These are phyloP conservation scores for Delitschia confertaspora DNA, from an alignment of 495 filamentous ascomycete species.

Conservation along the genomic window DNA sequence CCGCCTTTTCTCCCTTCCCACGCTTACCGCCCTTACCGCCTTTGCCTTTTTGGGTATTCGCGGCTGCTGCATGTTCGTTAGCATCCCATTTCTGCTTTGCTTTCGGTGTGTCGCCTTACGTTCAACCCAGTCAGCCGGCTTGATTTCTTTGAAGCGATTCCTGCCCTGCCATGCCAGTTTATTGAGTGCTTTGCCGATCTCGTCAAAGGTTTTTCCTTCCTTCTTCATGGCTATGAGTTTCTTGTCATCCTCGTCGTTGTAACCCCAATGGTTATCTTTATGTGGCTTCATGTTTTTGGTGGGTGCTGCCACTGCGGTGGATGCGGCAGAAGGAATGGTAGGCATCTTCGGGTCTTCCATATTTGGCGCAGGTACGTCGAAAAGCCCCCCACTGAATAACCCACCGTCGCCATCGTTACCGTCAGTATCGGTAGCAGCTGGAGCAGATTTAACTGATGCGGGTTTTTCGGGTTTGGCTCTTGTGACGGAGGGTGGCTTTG, in stretches of 20 bases:
- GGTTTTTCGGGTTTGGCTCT: too few relatives aligned
- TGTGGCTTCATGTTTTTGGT: too few relatives aligned
- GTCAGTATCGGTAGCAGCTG: too few relatives aligned
- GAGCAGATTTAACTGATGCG: too few relatives aligned
- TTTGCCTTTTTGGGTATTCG: slow-evolving; percentile 1
- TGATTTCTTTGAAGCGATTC: slow-evolving; percentile 23
- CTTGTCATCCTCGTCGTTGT: slow-evolving; percentile 21
- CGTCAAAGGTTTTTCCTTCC: slow-evolving; percentile 13
- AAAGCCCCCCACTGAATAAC: too few relatives aligned
- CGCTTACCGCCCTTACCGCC: not conserved
- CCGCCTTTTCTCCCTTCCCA: not conserved
- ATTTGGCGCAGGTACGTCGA: too few relatives aligned
- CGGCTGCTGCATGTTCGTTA: too few relatives aligned
- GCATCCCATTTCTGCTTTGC: too few relatives aligned
- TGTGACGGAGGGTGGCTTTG: too few relatives aligned
- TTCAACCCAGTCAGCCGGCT: slow-evolving; percentile 16
- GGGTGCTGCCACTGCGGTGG: not conserved
- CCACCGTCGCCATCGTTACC: too few relatives aligned
- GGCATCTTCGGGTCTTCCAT: not conserved
- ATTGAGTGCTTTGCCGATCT: slow-evolving; percentile 13
- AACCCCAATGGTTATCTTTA: too few relatives aligned
- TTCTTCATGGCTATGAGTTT: slow-evolving; percentile 21
- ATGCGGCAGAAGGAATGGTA: not conserved
- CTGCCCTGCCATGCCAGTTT: slow-evolving; percentile 9
- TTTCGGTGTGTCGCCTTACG: not conserved